Conservation (phyloP, 163 green algal species). For the Scenedesmus sp. region DNA sequence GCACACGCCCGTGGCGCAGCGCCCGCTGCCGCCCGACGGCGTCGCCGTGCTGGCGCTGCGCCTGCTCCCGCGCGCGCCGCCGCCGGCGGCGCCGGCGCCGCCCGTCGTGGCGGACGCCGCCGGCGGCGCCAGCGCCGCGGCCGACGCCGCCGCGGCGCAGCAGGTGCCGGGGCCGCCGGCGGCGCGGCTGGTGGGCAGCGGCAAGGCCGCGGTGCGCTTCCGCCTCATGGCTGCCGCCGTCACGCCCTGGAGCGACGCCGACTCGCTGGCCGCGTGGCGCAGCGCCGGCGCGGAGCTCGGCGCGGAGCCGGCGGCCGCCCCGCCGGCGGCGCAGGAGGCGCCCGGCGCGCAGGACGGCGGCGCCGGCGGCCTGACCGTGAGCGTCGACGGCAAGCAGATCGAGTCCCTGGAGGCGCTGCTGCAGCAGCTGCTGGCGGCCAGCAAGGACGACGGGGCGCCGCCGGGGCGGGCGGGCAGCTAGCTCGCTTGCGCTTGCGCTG, state of each 20-base stretch:
- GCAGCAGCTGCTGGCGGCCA: slow-evolving; percentile 14
- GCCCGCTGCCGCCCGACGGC: slow-evolving; percentile 12
- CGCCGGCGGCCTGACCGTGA: background rate
- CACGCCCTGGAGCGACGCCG: slow-evolving; percentile 5
- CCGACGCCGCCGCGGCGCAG: slow-evolving; percentile 16
- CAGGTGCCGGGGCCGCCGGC: slow-evolving; percentile 1
- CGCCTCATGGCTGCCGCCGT: slow-evolving; percentile 1
- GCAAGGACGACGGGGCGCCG: background rate
- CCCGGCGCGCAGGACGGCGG: background rate
- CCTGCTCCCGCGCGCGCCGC: background rate
- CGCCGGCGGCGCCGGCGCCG: background rate
- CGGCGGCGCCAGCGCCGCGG: background rate
- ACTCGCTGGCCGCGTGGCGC: slow-evolving; percentile 16
- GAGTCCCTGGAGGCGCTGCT: slow-evolving; percentile 21
- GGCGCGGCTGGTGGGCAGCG: background rate
- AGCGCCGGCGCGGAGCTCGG: background rate
- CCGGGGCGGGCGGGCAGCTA: background rate
- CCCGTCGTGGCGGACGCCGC: too few relatives aligned
- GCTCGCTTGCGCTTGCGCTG: slow-evolving; percentile 4
- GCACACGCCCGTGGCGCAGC: background rate
- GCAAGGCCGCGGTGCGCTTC: slow-evolving; percentile 8
- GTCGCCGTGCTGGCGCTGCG: slow-evolving; percentile 27
- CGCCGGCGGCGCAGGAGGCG: too few relatives aligned
- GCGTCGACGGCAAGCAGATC: slow-evolving; percentile 23
- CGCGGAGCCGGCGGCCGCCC: background rate